These are phyloP conservation scores for Penicillium sclerotiorum DNA, from an alignment of 2,329 filamentous ascomycete species.

Conservation along the genomic window DNA sequence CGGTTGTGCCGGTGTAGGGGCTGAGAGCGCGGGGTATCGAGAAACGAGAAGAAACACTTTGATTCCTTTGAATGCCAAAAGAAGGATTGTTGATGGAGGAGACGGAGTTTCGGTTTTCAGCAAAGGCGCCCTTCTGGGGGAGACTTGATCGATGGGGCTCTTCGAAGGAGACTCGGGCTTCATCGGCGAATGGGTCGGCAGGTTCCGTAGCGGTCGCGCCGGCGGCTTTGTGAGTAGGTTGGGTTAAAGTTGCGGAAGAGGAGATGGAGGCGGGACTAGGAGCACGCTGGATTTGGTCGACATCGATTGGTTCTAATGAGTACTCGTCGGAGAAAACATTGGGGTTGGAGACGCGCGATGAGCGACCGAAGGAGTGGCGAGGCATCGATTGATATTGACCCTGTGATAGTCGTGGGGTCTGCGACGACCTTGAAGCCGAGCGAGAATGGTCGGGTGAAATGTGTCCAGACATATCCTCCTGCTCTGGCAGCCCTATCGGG, in stretches of 20 bases:
- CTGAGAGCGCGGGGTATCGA: constrained; percentile 56
- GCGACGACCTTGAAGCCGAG: constrained; percentile 37
- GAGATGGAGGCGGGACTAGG: constrained; percentile 36
- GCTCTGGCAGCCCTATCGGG: constrained; percentile 42
- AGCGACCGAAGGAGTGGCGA: constrained; percentile 35
- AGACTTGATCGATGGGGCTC: constrained; percentile 39
- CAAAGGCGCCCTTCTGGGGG: constrained; percentile 36
- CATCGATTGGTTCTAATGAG: constrained; percentile 46
- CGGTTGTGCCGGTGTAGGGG: constrained; percentile 69
- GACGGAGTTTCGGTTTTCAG: constrained; percentile 36
- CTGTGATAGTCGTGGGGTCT: constrained; percentile 26
- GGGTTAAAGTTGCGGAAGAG: constrained; percentile 35
- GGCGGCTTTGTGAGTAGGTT: constrained; percentile 28
- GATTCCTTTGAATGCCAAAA: constrained; percentile 42
- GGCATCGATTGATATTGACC: constrained; percentile 31
- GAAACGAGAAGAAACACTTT: constrained; percentile 49
- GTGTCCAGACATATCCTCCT: constrained; percentile 43
- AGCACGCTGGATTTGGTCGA: constrained; percentile 34
- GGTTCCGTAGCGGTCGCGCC: constrained; percentile 27
- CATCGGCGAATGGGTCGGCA: constrained; percentile 40
- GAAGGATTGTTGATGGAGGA: constrained; percentile 33
- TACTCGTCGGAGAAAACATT: constrained; percentile 55
- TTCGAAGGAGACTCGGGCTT: constrained; percentile 36
- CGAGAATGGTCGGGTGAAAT: constrained; percentile 40
- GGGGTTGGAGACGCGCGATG: constrained; percentile 38